Conservation (phyloP, 148 eudicot genomes). For the Spergularia bocconei region DNA sequence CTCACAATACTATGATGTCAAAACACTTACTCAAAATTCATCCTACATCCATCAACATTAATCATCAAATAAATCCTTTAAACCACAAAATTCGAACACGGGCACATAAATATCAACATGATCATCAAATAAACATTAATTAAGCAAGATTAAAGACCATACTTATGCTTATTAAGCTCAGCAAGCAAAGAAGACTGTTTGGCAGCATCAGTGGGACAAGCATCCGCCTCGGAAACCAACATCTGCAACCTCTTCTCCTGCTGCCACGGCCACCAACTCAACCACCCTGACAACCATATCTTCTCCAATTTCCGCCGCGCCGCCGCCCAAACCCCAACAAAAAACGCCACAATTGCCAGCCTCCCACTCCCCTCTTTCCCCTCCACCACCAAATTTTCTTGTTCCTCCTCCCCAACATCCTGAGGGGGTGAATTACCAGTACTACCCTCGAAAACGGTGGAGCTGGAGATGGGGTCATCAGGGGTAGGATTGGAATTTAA, state of each 20-base stretch:
- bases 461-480: conserved; percentile 19
- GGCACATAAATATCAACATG: not conserved
- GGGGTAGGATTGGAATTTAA: conserved; percentile 13
- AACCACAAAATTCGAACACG: not conserved
- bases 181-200: conserved; percentile 66
- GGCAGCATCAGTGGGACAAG: conserved; percentile 70
- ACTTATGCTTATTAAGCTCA: conserved; percentile 92
- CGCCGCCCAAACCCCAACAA: conserved; percentile 54
- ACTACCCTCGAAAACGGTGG: not conserved
- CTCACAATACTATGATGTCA: too few relatives aligned
- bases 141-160: not conserved
- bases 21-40: too few relatives aligned
- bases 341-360: conserved; percentile 56
- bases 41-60: too few relatives aligned
- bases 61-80: not conserved
- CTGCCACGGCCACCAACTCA: conserved; percentile 80
- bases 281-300: conserved; percentile 55
- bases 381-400: conserved; percentile 20
- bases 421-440: conserved; percentile 7
- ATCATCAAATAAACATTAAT: not conserved
- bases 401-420: conserved; percentile 6
- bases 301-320: conserved; percentile 46
- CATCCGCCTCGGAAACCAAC: conserved; percentile 75
- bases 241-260: conserved; percentile 59
- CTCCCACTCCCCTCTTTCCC: conserved; percentile 18